Evolutionary conservation across 2,329 filamentous ascomycete species (phyloP), one percentile per base, ranked within the genome.

Genomic region (Xylaria sp.): DNA sequence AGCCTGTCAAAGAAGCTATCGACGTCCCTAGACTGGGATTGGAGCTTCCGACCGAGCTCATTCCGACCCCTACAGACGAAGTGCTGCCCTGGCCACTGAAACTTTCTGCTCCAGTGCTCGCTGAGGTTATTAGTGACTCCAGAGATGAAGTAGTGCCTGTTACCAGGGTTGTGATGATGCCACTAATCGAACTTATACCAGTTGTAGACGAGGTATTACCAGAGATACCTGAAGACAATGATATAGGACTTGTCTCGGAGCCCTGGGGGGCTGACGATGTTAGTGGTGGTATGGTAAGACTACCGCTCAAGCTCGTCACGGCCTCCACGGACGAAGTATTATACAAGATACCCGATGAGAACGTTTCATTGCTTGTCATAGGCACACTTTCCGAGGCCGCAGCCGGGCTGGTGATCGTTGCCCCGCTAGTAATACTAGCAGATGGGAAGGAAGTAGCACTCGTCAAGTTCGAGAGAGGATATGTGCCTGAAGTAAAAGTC

Each of bases 381-480:
- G 55, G 27, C 8, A 40, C 27, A 5, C 37, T 27, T 21, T 51
- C 51, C 18, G 64, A 42, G 16, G 10, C 40, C n/a, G 61, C 44
- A 9, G 60, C 53, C 25, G 65, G 62, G 50, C 47, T 63, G 2
- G 48, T 48, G 35, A n/a, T 48, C 8, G 65, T 66, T 35, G 60
- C 32, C 27, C 51, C 59, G 10, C 70, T 69, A 12, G 69, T 69
- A 4, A 59, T 29, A 10, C 65, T 65, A 61, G 55, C 51, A 40
- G 64, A 37, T 25, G 61, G 29, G 29, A 58, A 18, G 25, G 47
- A 29, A 23, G 58, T 35, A 16, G 50, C 29, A 44, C 35, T 32
- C 18, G 69, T 71, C 55, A 66, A 64, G 47, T 70, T 72, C n/a
- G 42, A 23, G 35, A 69, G 21, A n/a, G 73, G 62, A 47, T 63